A percentile compares a stretch with the other conserved stretches of the same genome.
Conservation (phyloP, 2,329 filamentous ascomycete species). For the Aspergillus quadrilineatus region DNA sequence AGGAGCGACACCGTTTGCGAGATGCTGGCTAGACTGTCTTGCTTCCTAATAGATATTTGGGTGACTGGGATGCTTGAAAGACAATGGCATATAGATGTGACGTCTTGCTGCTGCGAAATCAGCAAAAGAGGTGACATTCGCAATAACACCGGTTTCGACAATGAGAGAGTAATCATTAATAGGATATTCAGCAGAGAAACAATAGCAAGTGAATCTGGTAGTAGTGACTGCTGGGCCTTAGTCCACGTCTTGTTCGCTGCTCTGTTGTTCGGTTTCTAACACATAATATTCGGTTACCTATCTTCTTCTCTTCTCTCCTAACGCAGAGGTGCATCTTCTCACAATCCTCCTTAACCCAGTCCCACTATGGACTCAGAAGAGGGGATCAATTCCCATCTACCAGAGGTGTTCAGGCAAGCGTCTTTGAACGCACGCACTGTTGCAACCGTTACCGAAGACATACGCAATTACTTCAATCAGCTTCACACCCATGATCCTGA, state of each 20-base stretch:
- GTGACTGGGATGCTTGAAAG: no score
- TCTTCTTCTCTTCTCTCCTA: background rate
- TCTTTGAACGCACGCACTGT: background rate
- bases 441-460: conserved; percentile 28
- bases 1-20: no score
- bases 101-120: no score
- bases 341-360: background rate
- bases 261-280: background rate
- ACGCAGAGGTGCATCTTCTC: background rate
- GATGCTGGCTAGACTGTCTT: no score
- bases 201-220: background rate
- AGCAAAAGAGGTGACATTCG: no score
- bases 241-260: background rate
- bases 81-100: no score
- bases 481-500: conserved; percentile 17
- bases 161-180: no score
- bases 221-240: background rate
- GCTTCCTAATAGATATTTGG: no score
- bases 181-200: no score
- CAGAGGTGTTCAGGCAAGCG: background rate
- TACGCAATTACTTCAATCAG: conserved; percentile 30
- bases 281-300: background rate
- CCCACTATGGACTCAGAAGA: background rate
- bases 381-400: background rate
- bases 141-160: no score